Base-by-base conservation (phyloP, 1,139 yeast genomes). In the Pichia sp. region DNA sequence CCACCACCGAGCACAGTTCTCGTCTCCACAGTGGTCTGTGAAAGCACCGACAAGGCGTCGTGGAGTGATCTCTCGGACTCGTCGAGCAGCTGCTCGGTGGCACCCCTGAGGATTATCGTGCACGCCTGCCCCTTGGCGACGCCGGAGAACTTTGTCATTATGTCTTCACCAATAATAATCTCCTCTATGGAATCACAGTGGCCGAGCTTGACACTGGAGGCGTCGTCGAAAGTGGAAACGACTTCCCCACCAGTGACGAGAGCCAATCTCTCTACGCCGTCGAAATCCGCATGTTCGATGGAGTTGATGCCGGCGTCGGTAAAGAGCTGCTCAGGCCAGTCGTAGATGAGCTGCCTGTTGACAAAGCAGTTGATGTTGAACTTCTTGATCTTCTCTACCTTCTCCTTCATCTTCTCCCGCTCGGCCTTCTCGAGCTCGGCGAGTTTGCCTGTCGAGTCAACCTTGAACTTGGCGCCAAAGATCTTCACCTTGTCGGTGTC, bases 221-320 rank as follows among this genome's bases (percentile, higher is more conserved):
- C 96, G 60, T 84, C 79, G 67, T 95, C 99, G 69, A 93, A 95
- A 1, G 99, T 93, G 12, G 98, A 91, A 3, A 86, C 96, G 52
- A 95, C 98, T 73, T 93, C 99, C 64, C 96, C 99, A 48, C 99
- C 99, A 6, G 98, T 91, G 25, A 91, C 99, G 47, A 93, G 76
- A 4, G 99, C 96, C 61, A 93, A 79, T 68, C 99, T 84, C 74
- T 93, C 99, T 54, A 93, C 90, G 63, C 99, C 99, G 66, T 89
- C 99, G 63, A 95, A 95, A 70, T 95, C 99, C 21, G 99, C 99
- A 66, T 95, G 99, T 72, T 93, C 99, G 59, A 93, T 89, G 34
- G 97, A 84, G 71, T 89, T 91, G 64, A 93, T 87, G 53, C 85
- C 83, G 44, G 89, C 72, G 64, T 93, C 99, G 6, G 96, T 80